A percentile compares a stretch with the other conserved stretches of the same genome.
These are phyloP conservation scores for Hirschfeldia incana DNA, from an alignment of 345 rosid species.

Conservation along the genomic window DNA sequence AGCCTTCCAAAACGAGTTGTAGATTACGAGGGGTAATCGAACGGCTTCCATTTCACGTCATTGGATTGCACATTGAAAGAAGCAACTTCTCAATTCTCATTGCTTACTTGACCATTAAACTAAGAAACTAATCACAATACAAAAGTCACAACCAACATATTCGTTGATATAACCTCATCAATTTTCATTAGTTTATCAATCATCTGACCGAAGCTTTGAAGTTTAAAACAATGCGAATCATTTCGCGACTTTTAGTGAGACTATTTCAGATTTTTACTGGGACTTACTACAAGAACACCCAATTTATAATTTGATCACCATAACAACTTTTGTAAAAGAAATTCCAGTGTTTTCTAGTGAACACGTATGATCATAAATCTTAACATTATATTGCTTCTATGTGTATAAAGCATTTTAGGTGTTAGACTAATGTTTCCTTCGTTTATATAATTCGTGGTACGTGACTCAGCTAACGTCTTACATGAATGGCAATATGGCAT, in stretches of 20 bases:
- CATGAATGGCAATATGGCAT: no score
- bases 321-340: background rate
- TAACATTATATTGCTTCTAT: background rate
- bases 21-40: conserved; percentile 30
- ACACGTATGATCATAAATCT: background rate
- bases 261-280: background rate
- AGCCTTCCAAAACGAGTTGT: conserved; percentile 28
- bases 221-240: background rate
- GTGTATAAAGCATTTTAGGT: background rate
- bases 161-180: background rate
- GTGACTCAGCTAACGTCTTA: background rate
- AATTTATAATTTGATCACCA: background rate
- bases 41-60: background rate
- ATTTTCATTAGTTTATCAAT: conserved; percentile 7
- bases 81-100: conserved; percentile 1
- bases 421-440: background rate
- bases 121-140: conserved; percentile 19
- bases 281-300: background rate
- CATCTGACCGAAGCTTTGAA: background rate
- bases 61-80: conserved; percentile 38
- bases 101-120: background rate
- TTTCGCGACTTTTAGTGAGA: background rate
- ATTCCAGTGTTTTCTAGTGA: background rate
- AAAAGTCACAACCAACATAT: conserved; percentile 8
- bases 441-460: background rate